Evolutionary conservation across 2,329 filamentous ascomycete species (phyloP).

Genomic region (Fusarium robinianum): DNA sequence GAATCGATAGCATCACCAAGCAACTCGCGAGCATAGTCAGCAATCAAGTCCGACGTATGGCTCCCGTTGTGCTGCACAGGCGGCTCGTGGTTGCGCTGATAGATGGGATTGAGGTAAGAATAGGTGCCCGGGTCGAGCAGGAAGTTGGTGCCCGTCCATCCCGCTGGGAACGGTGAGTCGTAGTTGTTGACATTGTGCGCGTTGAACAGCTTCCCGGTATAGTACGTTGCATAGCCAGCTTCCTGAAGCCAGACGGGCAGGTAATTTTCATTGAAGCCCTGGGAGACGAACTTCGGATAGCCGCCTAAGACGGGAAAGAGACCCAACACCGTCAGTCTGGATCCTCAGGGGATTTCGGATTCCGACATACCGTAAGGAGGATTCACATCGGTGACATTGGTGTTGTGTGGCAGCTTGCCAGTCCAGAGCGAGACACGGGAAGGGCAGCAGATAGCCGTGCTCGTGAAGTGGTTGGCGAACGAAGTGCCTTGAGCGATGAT

Average conservation of each 20-base stretch:
- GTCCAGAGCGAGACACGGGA: slow-evolving; percentile 68
- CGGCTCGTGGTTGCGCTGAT: slow-evolving; percentile 48
- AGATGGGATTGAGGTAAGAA: slow-evolving; percentile 55
- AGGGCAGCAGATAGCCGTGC: slow-evolving; percentile 69
- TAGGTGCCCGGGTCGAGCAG: slow-evolving; percentile 45
- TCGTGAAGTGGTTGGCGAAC: slow-evolving; percentile 68
- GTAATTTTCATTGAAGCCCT: slow-evolving; percentile 69
- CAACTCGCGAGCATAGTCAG: slow-evolving; percentile 61
- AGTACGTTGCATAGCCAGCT: slow-evolving; percentile 72
- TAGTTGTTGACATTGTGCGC: slow-evolving; percentile 65
- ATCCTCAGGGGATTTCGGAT: too few relatives aligned
- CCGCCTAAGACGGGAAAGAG: slow-evolving; percentile 37
- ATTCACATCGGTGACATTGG: slow-evolving; percentile 65
- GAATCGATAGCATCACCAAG: slow-evolving; percentile 62
- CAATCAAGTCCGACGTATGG: slow-evolving; percentile 60
- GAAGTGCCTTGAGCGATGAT: slow-evolving; percentile 61
- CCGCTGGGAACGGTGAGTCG: slow-evolving; percentile 58
- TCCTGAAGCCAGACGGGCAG: slow-evolving; percentile 73
- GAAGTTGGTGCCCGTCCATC: slow-evolving; percentile 57
- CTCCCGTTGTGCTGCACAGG: slow-evolving; percentile 38
- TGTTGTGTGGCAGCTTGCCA: slow-evolving; percentile 70
- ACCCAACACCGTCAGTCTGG: too few relatives aligned
- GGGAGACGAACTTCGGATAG: slow-evolving; percentile 67
- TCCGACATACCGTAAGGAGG: slow-evolving; percentile 54
- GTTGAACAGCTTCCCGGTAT: slow-evolving; percentile 75